Conservation (phyloP, 495 filamentous ascomycete genomes). For the Hypoxylon lienhwacheense region DNA sequence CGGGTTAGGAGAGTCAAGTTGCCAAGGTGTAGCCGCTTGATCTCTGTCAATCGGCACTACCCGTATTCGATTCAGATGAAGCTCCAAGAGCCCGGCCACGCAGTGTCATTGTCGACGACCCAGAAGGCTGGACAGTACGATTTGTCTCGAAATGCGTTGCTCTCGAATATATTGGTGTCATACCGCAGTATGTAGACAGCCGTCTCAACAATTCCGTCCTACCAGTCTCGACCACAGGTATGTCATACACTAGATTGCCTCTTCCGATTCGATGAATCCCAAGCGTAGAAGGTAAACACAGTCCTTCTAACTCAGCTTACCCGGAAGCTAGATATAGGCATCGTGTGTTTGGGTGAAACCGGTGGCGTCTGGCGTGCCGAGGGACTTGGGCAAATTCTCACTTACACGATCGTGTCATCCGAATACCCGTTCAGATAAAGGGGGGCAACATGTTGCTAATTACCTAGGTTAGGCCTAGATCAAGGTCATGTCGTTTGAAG, state of each 20-base stretch:
- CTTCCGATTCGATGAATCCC: slow-evolving; percentile 22
- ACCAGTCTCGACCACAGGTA: slow-evolving; percentile 9
- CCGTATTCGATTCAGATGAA: slow-evolving; percentile 9
- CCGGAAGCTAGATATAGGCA: slow-evolving; percentile 7
- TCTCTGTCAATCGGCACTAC: slow-evolving; percentile 13
- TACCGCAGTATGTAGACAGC: slow-evolving; percentile 22
- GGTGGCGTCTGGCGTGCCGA: slow-evolving; percentile 2
- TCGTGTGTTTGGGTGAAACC: slow-evolving; percentile 8
- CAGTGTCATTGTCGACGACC: slow-evolving; percentile 12
- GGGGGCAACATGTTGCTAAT: too few relatives aligned
- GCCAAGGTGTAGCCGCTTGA: slow-evolving; percentile 24
- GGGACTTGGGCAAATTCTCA: slow-evolving; percentile 9
- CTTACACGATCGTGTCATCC: slow-evolving; percentile 5
- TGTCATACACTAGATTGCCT: slow-evolving; percentile 18
- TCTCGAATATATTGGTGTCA: slow-evolving; percentile 18
- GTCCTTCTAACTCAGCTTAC: background rate
- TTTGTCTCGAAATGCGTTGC: slow-evolving; percentile 8
- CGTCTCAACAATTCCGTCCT: slow-evolving; percentile 27
- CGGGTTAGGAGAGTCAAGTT: slow-evolving; percentile 11
- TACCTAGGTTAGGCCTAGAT: background rate
- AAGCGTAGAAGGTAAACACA: slow-evolving; percentile 1
- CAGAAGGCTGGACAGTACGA: slow-evolving; percentile 9
- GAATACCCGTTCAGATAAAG: background rate
- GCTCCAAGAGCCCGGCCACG: slow-evolving; percentile 10
- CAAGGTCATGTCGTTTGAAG: background rate